Evolutionary conservation across 306 rosid genomes (phyloP), one percentile per base, ranked within the genome.

Genomic region (Inga oerstediana): DNA sequence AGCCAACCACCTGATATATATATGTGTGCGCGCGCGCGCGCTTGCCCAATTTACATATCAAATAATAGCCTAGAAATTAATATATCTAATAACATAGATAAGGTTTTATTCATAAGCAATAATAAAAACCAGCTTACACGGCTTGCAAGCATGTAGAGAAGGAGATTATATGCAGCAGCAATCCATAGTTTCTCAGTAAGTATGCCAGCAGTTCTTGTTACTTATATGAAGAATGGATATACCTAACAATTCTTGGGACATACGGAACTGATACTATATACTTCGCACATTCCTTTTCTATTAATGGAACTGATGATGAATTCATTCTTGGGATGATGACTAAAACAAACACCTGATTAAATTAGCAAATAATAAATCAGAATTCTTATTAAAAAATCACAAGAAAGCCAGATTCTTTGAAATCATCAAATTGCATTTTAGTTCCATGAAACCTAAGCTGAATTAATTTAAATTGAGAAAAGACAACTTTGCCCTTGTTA

Each of bases 161-260:
- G 81, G 75, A 96, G 94, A 91, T 96, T 93, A 83, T 58, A 90
- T 43, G 87, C 94, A 89, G 99, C 98, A 72, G 94, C 94, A 81
- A 91, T 91, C 94, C 94, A 91, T 15, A 93, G 97, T 20, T 89
- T 96, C 86, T 92, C 92, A 44, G 97, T 91, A 74, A 92, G 85
- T 88, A 89, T 89, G 81, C 99, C 98, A 34, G 93, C 88, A 48
- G 91, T 89, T 81, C 89, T 88, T 2, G 92, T 92, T 74, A 92
- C 97, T 92, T 91, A 92, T 52, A 37, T 77, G 87, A 82, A 94
- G 8, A 92, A 79, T 14, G 97, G 99, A 87, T 9, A 32, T 32
- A 93, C 80, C 99, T 81, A 44, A 83, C 4, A 65, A 92, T 74
- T 79, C 99, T 94, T 11, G 99, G 97, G 77, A 91, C 78, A 73